These are phyloP conservation scores for Hypoxylon sp. DNA, from an alignment of 2,329 filamentous ascomycete genomes.

Conservation along the genomic window DNA sequence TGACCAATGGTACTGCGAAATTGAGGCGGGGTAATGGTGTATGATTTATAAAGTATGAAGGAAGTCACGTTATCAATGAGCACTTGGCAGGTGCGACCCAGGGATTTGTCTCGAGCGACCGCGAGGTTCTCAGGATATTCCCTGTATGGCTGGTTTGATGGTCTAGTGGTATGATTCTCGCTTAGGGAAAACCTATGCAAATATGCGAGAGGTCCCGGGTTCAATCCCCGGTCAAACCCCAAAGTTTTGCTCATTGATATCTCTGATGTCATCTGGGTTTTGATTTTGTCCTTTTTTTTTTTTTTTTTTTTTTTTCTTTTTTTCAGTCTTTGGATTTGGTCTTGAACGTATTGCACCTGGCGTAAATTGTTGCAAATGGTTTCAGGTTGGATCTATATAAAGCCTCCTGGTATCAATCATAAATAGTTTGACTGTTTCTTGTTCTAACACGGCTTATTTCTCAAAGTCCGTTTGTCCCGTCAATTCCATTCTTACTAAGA, in stretches of 20 bases:
- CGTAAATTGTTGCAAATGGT: background rate
- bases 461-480: background rate
- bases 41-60: background rate
- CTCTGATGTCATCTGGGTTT: background rate
- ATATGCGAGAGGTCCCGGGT: conserved; percentile 44
- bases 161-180: conserved; percentile 29
- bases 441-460: background rate
- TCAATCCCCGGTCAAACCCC: conserved; percentile 42
- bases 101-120: background rate
- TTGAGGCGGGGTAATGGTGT: background rate
- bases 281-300: background rate
- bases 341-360: background rate
- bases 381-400: background rate
- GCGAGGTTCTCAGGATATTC: background rate
- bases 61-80: background rate
- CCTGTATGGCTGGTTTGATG: conserved; percentile 2
- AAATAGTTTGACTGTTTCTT: background rate
- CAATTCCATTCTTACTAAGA: conserved; percentile 1
- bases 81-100: background rate
- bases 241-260: background rate
- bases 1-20: background rate
- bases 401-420: background rate
- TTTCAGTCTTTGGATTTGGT: too few species aligned
- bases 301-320: too few species aligned
- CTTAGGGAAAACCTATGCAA: conserved; percentile 23